Percentiles rank a stretch among this genome's conserved stretches.
Evolutionary conservation across 75 land plant species (phyloP).

Genomic region (Cryptomeria japonica): DNA sequence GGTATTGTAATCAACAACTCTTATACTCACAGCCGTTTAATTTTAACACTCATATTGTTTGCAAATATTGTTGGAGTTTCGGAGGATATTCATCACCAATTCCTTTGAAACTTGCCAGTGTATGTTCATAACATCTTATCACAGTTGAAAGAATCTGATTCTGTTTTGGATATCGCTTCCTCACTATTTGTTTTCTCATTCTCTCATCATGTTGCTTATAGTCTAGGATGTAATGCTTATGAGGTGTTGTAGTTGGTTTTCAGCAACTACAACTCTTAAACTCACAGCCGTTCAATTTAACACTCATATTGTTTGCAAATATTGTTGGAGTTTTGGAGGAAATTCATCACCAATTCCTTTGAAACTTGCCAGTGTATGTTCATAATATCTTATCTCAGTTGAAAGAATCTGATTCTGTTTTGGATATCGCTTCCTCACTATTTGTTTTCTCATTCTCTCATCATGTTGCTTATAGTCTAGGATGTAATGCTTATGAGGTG

Average conservation of each 20-base stretch:
- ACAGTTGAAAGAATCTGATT: background rate
- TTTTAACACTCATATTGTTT: background rate
- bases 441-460: background rate
- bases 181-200: background rate
- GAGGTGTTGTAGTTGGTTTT: no score
- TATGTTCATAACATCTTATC: background rate
- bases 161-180: background rate
- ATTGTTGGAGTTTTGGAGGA: background rate
- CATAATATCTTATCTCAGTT: background rate
- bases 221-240: background rate
- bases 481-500: background rate
- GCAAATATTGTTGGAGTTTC: background rate
- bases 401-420: background rate
- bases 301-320: background rate
- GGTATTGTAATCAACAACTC: background rate
- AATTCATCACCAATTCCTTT: background rate
- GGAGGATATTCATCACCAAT: background rate
- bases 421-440: background rate
- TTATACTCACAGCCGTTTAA: background rate
- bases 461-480: background rate
- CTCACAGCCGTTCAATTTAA: no score
- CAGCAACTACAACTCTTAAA: no score
- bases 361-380: background rate
- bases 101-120: background rate
- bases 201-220: background rate